Evolutionary conservation across 169 alveolate genomes (phyloP).

Genomic region (Eimeria sp.): DNA sequence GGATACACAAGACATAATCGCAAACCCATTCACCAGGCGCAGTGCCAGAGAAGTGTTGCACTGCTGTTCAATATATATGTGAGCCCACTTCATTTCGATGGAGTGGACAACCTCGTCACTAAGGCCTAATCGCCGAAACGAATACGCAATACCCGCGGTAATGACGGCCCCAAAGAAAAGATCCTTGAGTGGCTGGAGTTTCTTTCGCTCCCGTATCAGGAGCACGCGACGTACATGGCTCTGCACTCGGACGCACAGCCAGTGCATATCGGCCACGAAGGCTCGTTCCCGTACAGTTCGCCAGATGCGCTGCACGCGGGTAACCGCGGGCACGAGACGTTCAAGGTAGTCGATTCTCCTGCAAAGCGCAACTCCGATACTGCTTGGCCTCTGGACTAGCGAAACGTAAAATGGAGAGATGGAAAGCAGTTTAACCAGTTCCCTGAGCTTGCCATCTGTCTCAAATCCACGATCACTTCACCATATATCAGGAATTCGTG

Average conservation of each 20-base stretch:
- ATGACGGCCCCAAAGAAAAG: constrained; percentile 72
- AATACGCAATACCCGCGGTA: constrained; percentile 7
- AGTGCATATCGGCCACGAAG: constrained; percentile 73
- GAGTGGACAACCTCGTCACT: constrained; percentile 40
- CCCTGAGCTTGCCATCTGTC: not conserved
- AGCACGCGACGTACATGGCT: constrained; percentile 70
- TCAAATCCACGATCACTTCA: not conserved
- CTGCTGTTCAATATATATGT: not conserved
- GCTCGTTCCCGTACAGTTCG: constrained; percentile 77
- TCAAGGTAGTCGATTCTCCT: constrained; percentile 69
- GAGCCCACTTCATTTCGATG: constrained; percentile 29
- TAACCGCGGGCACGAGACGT: constrained; percentile 73
- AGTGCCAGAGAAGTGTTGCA: not conserved
- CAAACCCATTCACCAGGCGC: not conserved
- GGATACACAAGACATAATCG: not conserved
- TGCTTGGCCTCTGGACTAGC: not conserved
- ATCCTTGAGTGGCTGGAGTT: not conserved
- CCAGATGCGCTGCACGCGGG: constrained; percentile 75
- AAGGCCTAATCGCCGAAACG: constrained; percentile 18
- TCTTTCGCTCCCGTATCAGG: not conserved
- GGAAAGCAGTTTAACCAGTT: not conserved
- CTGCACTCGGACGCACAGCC: constrained; percentile 74
- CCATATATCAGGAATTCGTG: not conserved
- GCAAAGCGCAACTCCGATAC: constrained; percentile 1
- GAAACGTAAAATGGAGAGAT: not conserved